Evolutionary conservation across 805 yeast species (phyloP).

Genomic region (Ogataea naganishii): DNA sequence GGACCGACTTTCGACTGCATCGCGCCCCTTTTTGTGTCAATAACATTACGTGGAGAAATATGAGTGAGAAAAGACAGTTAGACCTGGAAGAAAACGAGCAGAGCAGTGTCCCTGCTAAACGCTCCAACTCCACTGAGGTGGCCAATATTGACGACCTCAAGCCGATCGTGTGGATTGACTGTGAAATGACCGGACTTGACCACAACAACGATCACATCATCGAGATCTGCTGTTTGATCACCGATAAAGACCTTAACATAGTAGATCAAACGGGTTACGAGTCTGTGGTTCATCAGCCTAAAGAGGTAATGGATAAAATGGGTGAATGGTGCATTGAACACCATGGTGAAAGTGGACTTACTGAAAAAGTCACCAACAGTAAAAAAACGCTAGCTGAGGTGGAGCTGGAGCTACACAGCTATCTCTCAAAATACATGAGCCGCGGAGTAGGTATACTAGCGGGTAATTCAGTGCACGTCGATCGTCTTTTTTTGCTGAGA

Average conservation of each 20-base stretch:
- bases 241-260: conserved; percentile 71
- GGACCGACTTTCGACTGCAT: too few relatives aligned
- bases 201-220: conserved; percentile 75
- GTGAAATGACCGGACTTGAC: conserved; percentile 97
- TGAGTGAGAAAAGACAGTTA: too few relatives aligned
- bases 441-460: conserved; percentile 63
- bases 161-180: conserved; percentile 86
- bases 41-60: too few relatives aligned
- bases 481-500: conserved; percentile 69
- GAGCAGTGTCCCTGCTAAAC: too few relatives aligned
- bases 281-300: conserved; percentile 65
- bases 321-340: conserved; percentile 81
- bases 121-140: too few relatives aligned
- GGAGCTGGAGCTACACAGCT: conserved; percentile 53
- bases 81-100: too few relatives aligned
- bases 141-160: conserved; percentile 11
- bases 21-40: too few relatives aligned
- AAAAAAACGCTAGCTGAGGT: conserved; percentile 49
- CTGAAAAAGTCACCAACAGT: conserved; percentile 55
- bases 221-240: conserved; percentile 84
- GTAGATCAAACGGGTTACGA: conserved; percentile 72
- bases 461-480: conserved; percentile 92
- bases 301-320: conserved; percentile 60
- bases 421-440: conserved; percentile 48
- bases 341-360: conserved; percentile 73